Percentiles rank a stretch among this genome's conserved stretches.
Evolutionary conservation across 768 basidiomycete species (phyloP).

Genomic region (Fomitopsis pulvina): DNA sequence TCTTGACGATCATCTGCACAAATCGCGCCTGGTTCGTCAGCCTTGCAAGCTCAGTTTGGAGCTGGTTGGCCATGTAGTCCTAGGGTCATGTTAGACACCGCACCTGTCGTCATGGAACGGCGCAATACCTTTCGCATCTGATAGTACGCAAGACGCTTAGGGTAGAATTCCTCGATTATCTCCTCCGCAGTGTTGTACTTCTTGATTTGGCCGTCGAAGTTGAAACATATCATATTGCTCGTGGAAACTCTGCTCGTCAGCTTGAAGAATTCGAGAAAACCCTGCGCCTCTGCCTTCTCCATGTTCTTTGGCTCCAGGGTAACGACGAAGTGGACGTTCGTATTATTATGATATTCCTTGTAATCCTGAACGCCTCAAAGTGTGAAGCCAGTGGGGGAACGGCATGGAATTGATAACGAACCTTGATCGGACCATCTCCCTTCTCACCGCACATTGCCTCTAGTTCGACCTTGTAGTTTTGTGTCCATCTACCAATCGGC

Average conservation of each 20-base stretch:
- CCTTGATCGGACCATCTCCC: constrained; percentile 77
- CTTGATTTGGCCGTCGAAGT: constrained; percentile 92
- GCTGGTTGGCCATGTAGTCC: constrained; percentile 80
- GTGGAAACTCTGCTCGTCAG: constrained; percentile 78
- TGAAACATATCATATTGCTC: constrained; percentile 98
- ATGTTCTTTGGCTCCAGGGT: constrained; percentile 76
- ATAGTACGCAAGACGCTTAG: constrained; percentile 81
- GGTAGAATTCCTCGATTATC: constrained; percentile 91
- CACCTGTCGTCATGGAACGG: background rate
- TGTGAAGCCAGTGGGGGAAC: background rate
- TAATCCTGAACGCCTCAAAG: constrained; percentile 63
- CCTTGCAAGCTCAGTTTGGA: constrained; percentile 76
- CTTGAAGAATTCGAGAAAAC: constrained; percentile 89
- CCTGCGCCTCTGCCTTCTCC: constrained; percentile 84
- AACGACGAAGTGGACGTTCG: constrained; percentile 84
- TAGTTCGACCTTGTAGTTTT: constrained; percentile 85
- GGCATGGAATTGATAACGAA: constrained; percentile 15
- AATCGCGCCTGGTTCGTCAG: constrained; percentile 95
- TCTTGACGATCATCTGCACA: constrained; percentile 91
- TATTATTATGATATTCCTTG: constrained; percentile 93
- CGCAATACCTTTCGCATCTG: constrained; percentile 83
- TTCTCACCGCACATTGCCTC: constrained; percentile 89
- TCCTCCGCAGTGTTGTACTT: constrained; percentile 88
- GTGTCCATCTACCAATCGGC: constrained; percentile 94
- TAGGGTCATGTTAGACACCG: constrained; percentile 24